These are phyloP conservation scores for Pleurostoma richardsiae DNA, from an alignment of 2,329 filamentous ascomycete genomes.

Conservation along the genomic window DNA sequence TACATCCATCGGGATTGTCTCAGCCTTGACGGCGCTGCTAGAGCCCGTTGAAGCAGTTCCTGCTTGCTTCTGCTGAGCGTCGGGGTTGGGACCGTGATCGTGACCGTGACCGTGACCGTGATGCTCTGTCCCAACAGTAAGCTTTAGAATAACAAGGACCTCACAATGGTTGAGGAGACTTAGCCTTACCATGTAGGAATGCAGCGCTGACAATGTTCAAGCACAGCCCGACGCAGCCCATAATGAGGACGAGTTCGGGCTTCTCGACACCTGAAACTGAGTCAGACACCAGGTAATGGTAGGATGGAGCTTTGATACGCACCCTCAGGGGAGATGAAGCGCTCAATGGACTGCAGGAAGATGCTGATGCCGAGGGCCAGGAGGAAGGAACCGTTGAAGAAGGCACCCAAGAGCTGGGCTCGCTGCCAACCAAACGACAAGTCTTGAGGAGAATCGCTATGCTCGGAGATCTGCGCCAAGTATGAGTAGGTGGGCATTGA, in stretches of 20 bases:
- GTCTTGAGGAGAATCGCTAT: conserved; percentile 47
- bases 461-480: conserved; percentile 48
- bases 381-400: conserved; percentile 76
- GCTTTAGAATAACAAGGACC: not conserved
- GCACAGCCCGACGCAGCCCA: conserved; percentile 61
- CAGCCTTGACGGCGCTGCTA: conserved; percentile 7
- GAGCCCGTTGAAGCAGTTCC: no score
- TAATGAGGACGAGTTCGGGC: conserved; percentile 61
- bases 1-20: conserved; percentile 1
- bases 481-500: not conserved
- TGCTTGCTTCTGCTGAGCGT: not conserved
- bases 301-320: no score
- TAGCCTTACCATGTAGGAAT: conserved; percentile 56
- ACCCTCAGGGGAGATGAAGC: conserved; percentile 55
- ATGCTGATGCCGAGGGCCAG: conserved; percentile 69
- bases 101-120: conserved; percentile 33
- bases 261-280: conserved; percentile 50
- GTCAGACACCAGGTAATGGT: conserved; percentile 1
- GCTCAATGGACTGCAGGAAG: conserved; percentile 66
- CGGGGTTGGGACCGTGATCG: conserved; percentile 16
- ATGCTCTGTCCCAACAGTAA: conserved; percentile 16
- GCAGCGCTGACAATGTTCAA: conserved; percentile 63
- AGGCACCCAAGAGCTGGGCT: conserved; percentile 67
- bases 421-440: conserved; percentile 75
- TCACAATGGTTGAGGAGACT: not conserved